Conservation (phyloP, 495 filamentous ascomycete species). For the Lindgomyces ingoldianus region DNA sequence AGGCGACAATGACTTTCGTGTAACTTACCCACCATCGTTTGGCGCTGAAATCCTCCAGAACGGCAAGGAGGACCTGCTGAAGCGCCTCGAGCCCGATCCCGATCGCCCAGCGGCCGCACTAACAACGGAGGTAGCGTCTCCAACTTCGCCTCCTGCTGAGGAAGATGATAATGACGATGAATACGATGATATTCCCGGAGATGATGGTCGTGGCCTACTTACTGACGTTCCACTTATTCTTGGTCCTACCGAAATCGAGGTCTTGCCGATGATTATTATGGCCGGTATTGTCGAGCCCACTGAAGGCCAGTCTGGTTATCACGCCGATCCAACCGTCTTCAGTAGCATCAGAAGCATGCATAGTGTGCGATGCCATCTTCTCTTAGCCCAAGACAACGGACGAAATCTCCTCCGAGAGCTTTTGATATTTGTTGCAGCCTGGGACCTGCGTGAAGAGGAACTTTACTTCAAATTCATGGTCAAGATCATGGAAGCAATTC, state of each 20-base stretch:
- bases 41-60: conserved; percentile 43
- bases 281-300: conserved; percentile 67
- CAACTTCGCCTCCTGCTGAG: conserved; percentile 52
- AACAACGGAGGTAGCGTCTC: conserved; percentile 35
- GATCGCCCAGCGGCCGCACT: conserved; percentile 30
- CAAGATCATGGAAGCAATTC: conserved; percentile 89
- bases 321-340: conserved; percentile 56
- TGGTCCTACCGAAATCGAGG: conserved; percentile 89
- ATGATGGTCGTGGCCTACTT: conserved; percentile 71
- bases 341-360: conserved; percentile 72
- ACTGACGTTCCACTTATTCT: conserved; percentile 94
- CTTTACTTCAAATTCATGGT: conserved; percentile 94
- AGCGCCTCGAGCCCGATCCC: conserved; percentile 41
- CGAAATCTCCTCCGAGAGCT: conserved; percentile 85
- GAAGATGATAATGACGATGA: conserved; percentile 66
- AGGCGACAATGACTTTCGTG: conserved; percentile 42
- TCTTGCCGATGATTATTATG: conserved; percentile 91
- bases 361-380: conserved; percentile 79
- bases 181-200: conserved; percentile 76
- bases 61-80: conserved; percentile 47
- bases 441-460: conserved; percentile 88
- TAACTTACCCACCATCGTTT: conserved; percentile 41
- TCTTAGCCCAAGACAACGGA: conserved; percentile 82
- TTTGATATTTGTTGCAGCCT: conserved; percentile 92
- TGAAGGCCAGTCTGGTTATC: conserved; percentile 48